Base-by-base conservation (phyloP, 164 flowering plant genomes). In the Protea cynaroides region DNA sequence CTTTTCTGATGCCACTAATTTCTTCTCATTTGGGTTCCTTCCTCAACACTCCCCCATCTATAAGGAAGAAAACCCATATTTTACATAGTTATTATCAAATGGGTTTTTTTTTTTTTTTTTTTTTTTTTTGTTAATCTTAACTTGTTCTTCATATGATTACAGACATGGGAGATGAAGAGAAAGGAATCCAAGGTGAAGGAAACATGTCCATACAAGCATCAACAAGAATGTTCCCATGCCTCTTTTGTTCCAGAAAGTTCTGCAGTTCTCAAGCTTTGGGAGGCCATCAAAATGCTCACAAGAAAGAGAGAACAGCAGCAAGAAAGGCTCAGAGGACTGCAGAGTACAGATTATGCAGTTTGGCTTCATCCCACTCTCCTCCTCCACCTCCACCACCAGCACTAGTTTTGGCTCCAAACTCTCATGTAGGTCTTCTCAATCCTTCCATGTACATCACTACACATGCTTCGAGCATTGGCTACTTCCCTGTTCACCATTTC, bases 241-340 rank as follows among this genome's bases (percentile, higher is more conserved):
- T 82, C 18, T 89, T 87, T 71, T 92, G 97, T 62, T 72, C 92
- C 65, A 81, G 96, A 67, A 87, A 84, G 77, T 92, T 92, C 44
- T 81, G 84, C 80, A 92, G 96, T 51, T 92, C 97, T 40, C 97
- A 92, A 75, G 97, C 97, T 1, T 70, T 92, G 47, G 97, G 97
- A 21, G 97, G 97, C 14, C 97, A 92, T 62, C 97, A 92, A 63
- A 92, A 92, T 63, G 97, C 97, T 3, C 97, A 92, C 80, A 89
- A 87, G 77, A 91, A 87, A 66, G 97, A 91, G 53, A 83, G 97
- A 67, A 78, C 69, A 0, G 90, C 90, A 0, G 89, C 92, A 11
- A 80, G 90, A 52, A 92, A 83, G 65, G 88, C 83, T 37, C 89
- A 86, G 62, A 78, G 90, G 36, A 82, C 74, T 14, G 72, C 84